Evolutionary conservation across 1,139 yeast genomes (phyloP), one percentile per base, ranked within the genome.

Genomic region (Taphrina confusa): DNA sequence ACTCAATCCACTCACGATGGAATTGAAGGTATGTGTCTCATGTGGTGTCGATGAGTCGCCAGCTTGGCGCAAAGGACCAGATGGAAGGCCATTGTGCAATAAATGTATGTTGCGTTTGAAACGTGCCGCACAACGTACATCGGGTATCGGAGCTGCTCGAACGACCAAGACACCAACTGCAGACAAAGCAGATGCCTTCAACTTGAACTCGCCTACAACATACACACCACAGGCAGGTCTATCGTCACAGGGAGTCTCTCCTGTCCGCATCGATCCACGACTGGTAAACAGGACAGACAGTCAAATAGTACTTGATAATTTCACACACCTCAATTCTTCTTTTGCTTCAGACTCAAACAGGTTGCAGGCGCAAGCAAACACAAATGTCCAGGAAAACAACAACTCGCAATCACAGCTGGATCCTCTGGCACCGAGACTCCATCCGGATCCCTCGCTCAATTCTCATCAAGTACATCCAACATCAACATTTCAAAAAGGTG

Each of bases 311-410:
- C 31, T 23, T 6, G 50, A 45, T 30, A 27, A 27, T 8, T 45
- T 45, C 30, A 45, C 50, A 8, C 50, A 45, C n/a, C 34, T 45
- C 50, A 45, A 45, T 16, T 45, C 50, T 2, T 45, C 50, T 8
- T 45, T 28, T 27, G 30, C 31, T 14, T 23, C 31, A 23, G 46
- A 42, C 1, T 18, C 42, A 22, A 37, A 37, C 25, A 37, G 42
- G 25, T 16, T 37, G 42, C 42, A 34, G 39, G 4, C 23, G 25
- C 6, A n/a, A n/a, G n/a, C n/a, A n/a, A n/a, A n/a, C n/a, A n/a
- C n/a, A n/a, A n/a, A n/a, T n/a, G n/a, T n/a, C n/a, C n/a, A n/a
- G n/a, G n/a, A n/a, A n/a, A n/a, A n/a, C n/a, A n/a, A n/a, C n/a
- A n/a, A n/a, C n/a, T n/a, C n/a, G n/a, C n/a, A n/a, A n/a, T n/a